Conservation (phyloP, 2,329 filamentous ascomycete genomes). For the Aspergillus hortae region DNA sequence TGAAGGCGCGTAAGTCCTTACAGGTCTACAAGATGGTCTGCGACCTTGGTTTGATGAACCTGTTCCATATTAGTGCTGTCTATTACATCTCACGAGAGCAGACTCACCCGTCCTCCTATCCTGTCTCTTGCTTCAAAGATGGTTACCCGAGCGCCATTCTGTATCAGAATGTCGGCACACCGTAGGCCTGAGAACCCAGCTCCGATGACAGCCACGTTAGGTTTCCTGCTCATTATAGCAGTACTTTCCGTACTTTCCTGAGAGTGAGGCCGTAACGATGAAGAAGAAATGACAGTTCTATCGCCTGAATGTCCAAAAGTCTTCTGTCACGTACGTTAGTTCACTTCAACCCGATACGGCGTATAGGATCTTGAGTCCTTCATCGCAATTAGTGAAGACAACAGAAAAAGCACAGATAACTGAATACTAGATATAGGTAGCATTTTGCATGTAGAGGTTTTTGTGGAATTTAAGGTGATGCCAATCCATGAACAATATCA, state of each 20-base stretch:
- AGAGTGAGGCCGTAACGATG: too few relatives aligned
- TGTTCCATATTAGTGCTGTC: conserved; percentile 21
- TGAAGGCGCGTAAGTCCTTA: conserved; percentile 29
- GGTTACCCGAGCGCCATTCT: conserved; percentile 55
- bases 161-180: conserved; percentile 56
- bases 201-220: conserved; percentile 57
- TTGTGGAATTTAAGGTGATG: too few relatives aligned
- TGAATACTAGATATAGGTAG: too few relatives aligned
- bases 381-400: too few relatives aligned
- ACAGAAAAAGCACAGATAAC: too few relatives aligned
- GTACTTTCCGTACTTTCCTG: neutral
- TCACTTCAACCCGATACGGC: too few relatives aligned
- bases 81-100: neutral
- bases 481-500: too few relatives aligned
- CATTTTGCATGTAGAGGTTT: too few relatives aligned
- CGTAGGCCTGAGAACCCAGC: conserved; percentile 59
- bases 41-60: conserved; percentile 48
- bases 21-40: conserved; percentile 55
- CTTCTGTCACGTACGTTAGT: too few relatives aligned
- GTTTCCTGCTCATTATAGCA: conserved; percentile 34
- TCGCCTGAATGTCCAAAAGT: too few relatives aligned
- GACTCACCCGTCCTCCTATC: conserved; percentile 54
- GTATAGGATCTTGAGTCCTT: too few relatives aligned
- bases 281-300: too few relatives aligned
- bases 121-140: conserved; percentile 58